Conservation (phyloP, 2,329 filamentous ascomycete species). For the Trichoderma endophyticum region DNA sequence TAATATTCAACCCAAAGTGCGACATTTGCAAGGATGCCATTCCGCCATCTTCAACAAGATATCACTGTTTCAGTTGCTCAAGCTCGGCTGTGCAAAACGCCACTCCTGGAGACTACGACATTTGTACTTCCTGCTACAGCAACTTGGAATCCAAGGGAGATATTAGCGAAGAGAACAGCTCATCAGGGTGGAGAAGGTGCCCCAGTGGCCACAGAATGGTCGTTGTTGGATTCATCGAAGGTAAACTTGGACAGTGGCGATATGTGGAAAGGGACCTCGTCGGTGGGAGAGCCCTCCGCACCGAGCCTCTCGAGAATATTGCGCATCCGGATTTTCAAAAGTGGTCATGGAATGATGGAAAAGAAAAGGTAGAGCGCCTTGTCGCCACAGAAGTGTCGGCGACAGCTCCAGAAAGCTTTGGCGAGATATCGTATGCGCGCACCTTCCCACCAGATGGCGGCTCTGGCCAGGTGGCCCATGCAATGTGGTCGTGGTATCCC, state of each 20-base stretch:
- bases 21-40: slow-evolving; percentile 75
- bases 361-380: slow-evolving; percentile 43
- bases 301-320: slow-evolving; percentile 47
- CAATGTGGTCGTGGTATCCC: slow-evolving; percentile 78
- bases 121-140: slow-evolving; percentile 76
- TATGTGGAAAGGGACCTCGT: slow-evolving; percentile 70
- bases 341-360: slow-evolving; percentile 51
- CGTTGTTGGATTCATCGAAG: slow-evolving; percentile 70
- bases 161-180: slow-evolving; percentile 72
- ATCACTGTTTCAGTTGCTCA: slow-evolving; percentile 76
- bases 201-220: slow-evolving; percentile 79
- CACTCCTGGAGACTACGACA: slow-evolving; percentile 74
- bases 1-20: slow-evolving; percentile 73
- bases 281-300: slow-evolving; percentile 68
- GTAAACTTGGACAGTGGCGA: slow-evolving; percentile 63
- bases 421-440: slow-evolving; percentile 27
- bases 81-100: slow-evolving; percentile 46
- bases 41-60: slow-evolving; percentile 63
- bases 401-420: slow-evolving; percentile 37
- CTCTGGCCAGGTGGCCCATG: slow-evolving; percentile 59
- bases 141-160: slow-evolving; percentile 60
- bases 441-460: slow-evolving; percentile 74
- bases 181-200: slow-evolving; percentile 80
- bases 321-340: slow-evolving; percentile 41
- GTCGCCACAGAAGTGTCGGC: slow-evolving; percentile 51